phyloP scores from a whole-genome alignment of 345 rosid genomes.

The Eucalyptus urophylla region DNA sequence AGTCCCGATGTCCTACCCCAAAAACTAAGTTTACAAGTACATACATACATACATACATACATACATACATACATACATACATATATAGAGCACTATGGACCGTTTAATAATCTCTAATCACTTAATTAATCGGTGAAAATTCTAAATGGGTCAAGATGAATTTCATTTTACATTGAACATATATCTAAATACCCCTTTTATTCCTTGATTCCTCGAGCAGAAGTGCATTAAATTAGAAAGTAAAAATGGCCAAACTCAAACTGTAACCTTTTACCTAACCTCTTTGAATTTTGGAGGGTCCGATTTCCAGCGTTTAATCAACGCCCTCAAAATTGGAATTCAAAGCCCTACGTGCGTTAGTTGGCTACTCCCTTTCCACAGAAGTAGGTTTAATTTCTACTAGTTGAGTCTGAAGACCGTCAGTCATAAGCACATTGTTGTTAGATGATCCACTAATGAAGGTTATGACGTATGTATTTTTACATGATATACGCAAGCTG shows the following conservation, averaged over 20 bases:
- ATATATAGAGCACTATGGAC: neutral
- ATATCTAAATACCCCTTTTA: neutral
- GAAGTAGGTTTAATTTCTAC: neutral
- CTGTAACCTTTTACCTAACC: neutral
- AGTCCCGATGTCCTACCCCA: neutral
- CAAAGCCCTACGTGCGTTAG: neutral
- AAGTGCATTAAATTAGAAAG: neutral
- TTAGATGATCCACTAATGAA: neutral
- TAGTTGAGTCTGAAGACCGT: neutral
- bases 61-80: fast-evolving
- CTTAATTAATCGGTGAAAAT: neutral
- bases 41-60: fast-evolving
- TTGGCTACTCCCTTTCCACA: neutral
- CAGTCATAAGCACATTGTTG: neutral
- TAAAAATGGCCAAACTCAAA: neutral
- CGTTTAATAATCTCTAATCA: neutral
- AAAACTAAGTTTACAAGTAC: neutral
- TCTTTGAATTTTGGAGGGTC: neutral
- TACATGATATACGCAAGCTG: neutral
- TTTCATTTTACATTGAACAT: neutral
- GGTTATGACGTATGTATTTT: neutral
- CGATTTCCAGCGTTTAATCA: neutral
- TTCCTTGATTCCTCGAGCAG: neutral
- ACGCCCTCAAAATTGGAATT: neutral
- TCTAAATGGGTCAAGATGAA: neutral